Percentiles rank a stretch among this genome's conserved stretches.
Conservation (phyloP, 805 yeast species). For the Peterozyma toletana region DNA sequence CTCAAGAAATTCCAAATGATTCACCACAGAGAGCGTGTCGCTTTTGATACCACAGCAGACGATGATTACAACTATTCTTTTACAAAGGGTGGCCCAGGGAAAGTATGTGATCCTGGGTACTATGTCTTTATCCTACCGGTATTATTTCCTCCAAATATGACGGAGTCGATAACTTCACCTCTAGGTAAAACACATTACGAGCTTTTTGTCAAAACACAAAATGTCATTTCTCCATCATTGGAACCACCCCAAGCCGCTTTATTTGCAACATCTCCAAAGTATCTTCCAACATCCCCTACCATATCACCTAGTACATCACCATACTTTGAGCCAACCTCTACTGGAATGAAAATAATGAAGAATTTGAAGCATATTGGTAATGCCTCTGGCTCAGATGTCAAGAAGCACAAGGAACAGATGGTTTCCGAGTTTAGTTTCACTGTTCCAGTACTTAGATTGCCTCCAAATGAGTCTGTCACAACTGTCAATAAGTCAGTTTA, state of each 20-base stretch:
- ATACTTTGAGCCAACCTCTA: conserved; percentile 13
- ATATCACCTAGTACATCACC: conserved; percentile 5
- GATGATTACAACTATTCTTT: not conserved
- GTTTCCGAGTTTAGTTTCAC: conserved; percentile 6
- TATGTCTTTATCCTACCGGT: conserved; percentile 64
- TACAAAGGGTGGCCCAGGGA: not conserved
- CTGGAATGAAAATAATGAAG: conserved; percentile 8
- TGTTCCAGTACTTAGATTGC: conserved; percentile 25
- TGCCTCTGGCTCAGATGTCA: not conserved
- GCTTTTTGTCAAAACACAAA: conserved; percentile 31
- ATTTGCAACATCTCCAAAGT: conserved; percentile 26
- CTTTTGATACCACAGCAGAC: conserved; percentile 1
- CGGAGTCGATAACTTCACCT: conserved; percentile 51
- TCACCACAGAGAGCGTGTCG: conserved; percentile 1
- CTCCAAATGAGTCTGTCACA: conserved; percentile 50
- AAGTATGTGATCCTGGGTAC: conserved; percentile 50
- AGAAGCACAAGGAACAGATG: conserved; percentile 5
- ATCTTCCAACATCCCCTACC: conserved; percentile 5
- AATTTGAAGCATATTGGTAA: conserved; percentile 5
- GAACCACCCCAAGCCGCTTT: conserved; percentile 23
- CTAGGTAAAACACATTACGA: conserved; percentile 40
- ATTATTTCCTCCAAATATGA: conserved; percentile 51
- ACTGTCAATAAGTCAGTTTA: conserved; percentile 67
- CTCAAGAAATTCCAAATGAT: conserved; percentile 2
- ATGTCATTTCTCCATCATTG: conserved; percentile 18